phyloP scores from a whole-genome alignment of 2,329 filamentous ascomycete species.

The Atkinsonella hypoxylon region DNA sequence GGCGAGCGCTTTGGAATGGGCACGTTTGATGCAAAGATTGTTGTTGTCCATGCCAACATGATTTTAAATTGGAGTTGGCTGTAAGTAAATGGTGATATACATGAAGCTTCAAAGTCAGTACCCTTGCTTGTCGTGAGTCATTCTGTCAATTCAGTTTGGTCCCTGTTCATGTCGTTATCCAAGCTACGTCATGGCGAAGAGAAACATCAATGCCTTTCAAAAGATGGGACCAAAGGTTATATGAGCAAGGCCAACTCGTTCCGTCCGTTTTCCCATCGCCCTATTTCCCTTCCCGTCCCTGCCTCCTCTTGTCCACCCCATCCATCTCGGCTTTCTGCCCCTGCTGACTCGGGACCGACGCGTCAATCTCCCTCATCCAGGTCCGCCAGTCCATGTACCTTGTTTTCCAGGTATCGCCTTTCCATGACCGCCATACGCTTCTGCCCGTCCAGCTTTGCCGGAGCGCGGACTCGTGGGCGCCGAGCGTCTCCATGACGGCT shows the following conservation, averaged over 20 bases:
- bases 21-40: too few species aligned
- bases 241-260: neutral
- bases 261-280: neutral
- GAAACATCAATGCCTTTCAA: too few species aligned
- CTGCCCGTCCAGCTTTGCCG: slow-evolving; percentile 42
- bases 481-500: slow-evolving; percentile 37
- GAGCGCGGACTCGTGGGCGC: slow-evolving; percentile 34
- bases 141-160: too few species aligned
- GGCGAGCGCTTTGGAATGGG: too few species aligned
- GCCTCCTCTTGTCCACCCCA: neutral
- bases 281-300: neutral
- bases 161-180: too few species aligned
- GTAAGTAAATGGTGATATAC: too few species aligned
- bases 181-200: too few species aligned
- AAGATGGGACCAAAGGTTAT: too few species aligned
- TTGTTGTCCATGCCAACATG: too few species aligned
- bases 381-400: slow-evolving; percentile 41
- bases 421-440: slow-evolving; percentile 46
- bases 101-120: too few species aligned
- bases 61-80: too few species aligned
- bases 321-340: neutral
- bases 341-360: neutral
- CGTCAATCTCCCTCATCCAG: slow-evolving; percentile 40
- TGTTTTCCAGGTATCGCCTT: slow-evolving; percentile 45
- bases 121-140: too few species aligned